Evolutionary conservation across 176 grass and related monocot species (phyloP).

Genomic region (Elymus sibiricus): DNA sequence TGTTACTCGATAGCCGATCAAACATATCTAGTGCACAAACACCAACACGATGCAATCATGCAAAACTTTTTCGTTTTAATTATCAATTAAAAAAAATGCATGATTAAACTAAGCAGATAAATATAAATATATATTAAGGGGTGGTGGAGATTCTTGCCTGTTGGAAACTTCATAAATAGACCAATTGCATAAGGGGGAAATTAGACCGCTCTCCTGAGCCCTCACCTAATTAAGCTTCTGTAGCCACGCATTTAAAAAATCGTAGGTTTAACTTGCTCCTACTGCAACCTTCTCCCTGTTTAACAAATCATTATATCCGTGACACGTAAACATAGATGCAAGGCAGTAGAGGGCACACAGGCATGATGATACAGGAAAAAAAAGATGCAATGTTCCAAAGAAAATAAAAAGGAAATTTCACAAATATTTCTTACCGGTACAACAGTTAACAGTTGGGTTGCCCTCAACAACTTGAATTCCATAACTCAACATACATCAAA

Average conservation of each 20-base stretch:
- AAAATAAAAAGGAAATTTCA: conserved; percentile 9
- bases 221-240: conserved; percentile 15
- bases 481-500: conserved; percentile 5
- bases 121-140: not conserved
- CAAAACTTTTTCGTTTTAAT: not conserved
- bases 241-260: not conserved
- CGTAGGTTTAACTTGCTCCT: not conserved
- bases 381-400: not conserved
- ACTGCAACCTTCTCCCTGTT: conserved; percentile 24
- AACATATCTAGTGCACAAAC: conserved; percentile 11
- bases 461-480: conserved; percentile 18
- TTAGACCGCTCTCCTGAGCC: not conserved
- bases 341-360: not conserved
- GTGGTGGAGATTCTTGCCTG: conserved; percentile 23
- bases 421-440: conserved; percentile 30
- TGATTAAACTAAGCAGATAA: not conserved
- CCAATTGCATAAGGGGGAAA: conserved; percentile 11
- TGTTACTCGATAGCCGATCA: conserved; percentile 1
- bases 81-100: conserved; percentile 4
- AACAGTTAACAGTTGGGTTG: not conserved
- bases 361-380: not conserved
- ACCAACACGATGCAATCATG: not conserved
- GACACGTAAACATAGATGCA: not conserved
- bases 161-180: conserved; percentile 17
- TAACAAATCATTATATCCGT: conserved; percentile 23